Percentiles rank a stretch among this genome's conserved stretches.
These are phyloP conservation scores for Leucosporidium scottii DNA, from an alignment of 768 basidiomycete species.

Conservation along the genomic window DNA sequence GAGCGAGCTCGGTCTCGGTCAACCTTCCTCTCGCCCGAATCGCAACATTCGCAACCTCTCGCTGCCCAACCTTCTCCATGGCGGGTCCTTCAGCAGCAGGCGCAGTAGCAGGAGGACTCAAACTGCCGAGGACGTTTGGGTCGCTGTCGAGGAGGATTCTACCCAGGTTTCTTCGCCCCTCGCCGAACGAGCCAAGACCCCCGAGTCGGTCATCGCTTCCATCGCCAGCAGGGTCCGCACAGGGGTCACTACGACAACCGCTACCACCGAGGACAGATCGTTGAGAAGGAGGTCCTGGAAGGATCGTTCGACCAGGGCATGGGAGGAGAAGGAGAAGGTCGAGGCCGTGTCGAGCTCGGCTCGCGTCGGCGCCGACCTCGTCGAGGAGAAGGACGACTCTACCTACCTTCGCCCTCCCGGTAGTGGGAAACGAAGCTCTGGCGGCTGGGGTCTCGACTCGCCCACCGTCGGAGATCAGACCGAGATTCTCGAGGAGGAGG, in stretches of 20 bases:
- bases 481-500: slow-evolving; percentile 15
- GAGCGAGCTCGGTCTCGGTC: not conserved
- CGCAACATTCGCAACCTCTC: slow-evolving; percentile 17
- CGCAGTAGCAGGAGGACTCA: not conserved
- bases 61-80: not conserved
- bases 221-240: not conserved
- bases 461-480: not conserved
- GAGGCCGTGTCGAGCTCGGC: too few relatives aligned
- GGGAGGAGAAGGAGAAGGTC: not conserved
- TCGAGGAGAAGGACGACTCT: not conserved
- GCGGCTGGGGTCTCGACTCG: not conserved
- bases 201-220: not conserved
- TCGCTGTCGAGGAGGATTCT: slow-evolving; percentile 5
- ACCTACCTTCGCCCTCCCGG: not conserved
- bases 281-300: not conserved
- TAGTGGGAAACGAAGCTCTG: not conserved
- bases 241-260: too few relatives aligned
- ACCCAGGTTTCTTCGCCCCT: not conserved
- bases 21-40: not conserved
- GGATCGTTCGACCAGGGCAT: not conserved
- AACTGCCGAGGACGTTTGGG: slow-evolving; percentile 1
- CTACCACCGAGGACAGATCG: not conserved
- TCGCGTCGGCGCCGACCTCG: not conserved
- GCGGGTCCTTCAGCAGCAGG: not conserved
- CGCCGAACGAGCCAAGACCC: not conserved